Evolutionary conservation across 352 stramenopile species (phyloP).

Genomic region (Phytophthora meadii): DNA sequence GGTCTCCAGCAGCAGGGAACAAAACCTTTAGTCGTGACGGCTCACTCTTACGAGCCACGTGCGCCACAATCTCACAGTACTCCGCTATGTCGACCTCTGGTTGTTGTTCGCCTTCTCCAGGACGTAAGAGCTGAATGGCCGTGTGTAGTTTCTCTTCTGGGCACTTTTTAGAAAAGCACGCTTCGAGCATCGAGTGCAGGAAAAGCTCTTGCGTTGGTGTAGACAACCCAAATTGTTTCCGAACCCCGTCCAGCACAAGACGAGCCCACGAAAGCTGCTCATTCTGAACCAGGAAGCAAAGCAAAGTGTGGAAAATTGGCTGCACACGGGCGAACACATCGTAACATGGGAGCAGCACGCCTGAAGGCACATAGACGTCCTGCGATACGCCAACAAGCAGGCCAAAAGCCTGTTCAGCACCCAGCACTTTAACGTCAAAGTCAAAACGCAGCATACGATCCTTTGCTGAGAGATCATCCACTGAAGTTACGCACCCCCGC

Average conservation of each 20-base stretch:
- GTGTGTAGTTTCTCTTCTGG: constrained; percentile 47
- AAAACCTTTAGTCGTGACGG: constrained; percentile 74
- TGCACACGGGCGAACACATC: constrained; percentile 82
- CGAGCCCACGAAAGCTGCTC: constrained; percentile 65
- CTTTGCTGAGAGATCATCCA: constrained; percentile 63
- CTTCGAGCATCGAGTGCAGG: constrained; percentile 81
- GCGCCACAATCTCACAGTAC: constrained; percentile 86
- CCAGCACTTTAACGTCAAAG: constrained; percentile 74
- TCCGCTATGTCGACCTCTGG: constrained; percentile 63
- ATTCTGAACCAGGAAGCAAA: constrained; percentile 76
- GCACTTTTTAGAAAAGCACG: constrained; percentile 59
- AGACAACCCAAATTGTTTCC: constrained; percentile 61
- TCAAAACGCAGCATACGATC: constrained; percentile 84
- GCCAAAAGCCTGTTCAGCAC: constrained; percentile 69
- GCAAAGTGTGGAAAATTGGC: constrained; percentile 78
- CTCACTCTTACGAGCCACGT: constrained; percentile 87
- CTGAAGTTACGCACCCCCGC: constrained; percentile 61
- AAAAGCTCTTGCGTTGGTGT: constrained; percentile 84
- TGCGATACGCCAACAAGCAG: constrained; percentile 81
- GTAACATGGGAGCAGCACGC: constrained; percentile 66
- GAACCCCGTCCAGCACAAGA: constrained; percentile 54
- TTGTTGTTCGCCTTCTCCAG: constrained; percentile 12
- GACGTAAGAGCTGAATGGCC: constrained; percentile 63
- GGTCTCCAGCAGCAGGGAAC: constrained; percentile 75
- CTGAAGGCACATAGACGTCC: constrained; percentile 81